Evolutionary conservation across 495 filamentous ascomycete genomes (phyloP), one percentile per base, ranked within the genome.

Genomic region (Penicillium lividum): DNA sequence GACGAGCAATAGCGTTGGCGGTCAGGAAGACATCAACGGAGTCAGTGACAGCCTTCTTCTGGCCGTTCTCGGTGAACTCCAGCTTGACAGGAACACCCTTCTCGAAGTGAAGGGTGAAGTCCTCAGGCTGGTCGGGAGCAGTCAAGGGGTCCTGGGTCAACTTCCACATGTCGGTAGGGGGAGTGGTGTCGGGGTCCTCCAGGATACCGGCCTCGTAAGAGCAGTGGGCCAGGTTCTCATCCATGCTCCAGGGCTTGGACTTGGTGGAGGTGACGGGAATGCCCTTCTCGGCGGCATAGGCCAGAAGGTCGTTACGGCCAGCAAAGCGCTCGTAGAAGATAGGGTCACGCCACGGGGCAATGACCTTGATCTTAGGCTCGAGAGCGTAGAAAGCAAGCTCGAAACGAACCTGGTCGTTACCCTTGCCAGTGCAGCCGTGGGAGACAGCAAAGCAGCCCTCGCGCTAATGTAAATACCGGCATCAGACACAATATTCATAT

Each of bases 151-250:
- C 89, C 58, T 84, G 76, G 55, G 92, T 96, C 62, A 78, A 62
- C 66, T 85, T 93, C 92, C 92, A 96, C 84, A 95, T 90, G 65
- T 96, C 86, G 60, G 82, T 77, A 54, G 90, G 88, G 31, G 92
- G 84, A 59, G 77, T 77, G 67, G 67, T 71, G 58, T 77, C 68
- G 55, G 84, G 77, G 49, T 82, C 79, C 68, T 81, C 78, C 50
- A 75, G 61, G 49, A 77, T 87, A 60, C 93, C 93, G 49, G 89
- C 89, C 79, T 97, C 92, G 70, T 96, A 97, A 48, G 78, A 84
- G 83, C 91, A 96, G 75, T 97, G 93, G 25, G 91, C 91, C 58
- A 94, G 77, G 79, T 96, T 97, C 75, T 91, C 90, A 61, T 95
- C 92, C 73, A 79, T 81, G 50, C 77, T 84, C 87, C 88, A 96